Evolutionary conservation across 2,329 filamentous ascomycete species (phyloP), one percentile per base, ranked within the genome.

Genomic region (Colletotrichum orbiculare): DNA sequence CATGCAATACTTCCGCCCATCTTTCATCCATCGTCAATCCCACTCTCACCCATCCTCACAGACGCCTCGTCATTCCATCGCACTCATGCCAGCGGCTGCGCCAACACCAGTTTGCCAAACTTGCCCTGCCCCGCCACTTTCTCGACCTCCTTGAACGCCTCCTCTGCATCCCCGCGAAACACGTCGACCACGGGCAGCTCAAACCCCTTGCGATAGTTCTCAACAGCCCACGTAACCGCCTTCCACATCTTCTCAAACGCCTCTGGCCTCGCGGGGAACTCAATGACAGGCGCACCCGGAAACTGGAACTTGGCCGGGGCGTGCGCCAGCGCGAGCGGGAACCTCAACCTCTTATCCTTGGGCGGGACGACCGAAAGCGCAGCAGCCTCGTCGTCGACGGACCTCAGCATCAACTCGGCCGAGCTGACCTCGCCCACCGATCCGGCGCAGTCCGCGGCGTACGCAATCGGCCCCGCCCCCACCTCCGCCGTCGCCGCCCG

Each of bases 371-470:
- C 62, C 9, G 54, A 10, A 7, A 65, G 2, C 8, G 4, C 6
- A 4, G 12, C 52, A 0, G 25, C 42, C 8, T n/a, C 42, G 15
- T 17, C 46, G 35, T 35, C 58, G 10, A 62, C 62, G 13, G 52
- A 62, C 8, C 15, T n/a, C 11, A 45, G 12, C 58, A 42, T 62
- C 47, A 43, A 53, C 4, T 42, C 34, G 12, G 46, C 62, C 33
- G 58, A 57, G 38, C 11, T 37, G 25, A 10, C 33, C 13, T 39
- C 41, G 1, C 46, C 52, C 1, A 3, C 0, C 2, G 46, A 8
- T 11, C 58, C 58, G 13, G 62, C 62, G 37, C 62, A 65, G 35
- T 65, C 62, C 34, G 62, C 62, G 9, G 58, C 62, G 39, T 65
- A 62, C 2, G 13, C 25, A 12, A 65, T 53, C 8, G 46, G 62